phyloP scores from a whole-genome alignment of 179 eudicot species.

The Actinidia chinensis region DNA sequence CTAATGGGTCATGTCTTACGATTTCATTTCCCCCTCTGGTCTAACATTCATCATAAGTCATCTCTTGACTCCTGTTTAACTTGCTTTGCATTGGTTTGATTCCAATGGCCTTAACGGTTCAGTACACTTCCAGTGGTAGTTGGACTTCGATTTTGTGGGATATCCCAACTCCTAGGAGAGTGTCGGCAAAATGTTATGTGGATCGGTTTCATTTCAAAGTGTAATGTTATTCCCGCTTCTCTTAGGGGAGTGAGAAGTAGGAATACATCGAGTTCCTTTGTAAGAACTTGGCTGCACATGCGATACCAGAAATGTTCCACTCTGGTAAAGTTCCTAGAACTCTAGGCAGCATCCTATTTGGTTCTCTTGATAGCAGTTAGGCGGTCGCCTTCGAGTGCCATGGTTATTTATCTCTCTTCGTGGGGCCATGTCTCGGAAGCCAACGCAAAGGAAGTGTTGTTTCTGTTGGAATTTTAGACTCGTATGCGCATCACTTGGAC shows the following conservation, averaged over 20 bases:
- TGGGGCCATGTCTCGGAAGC: not conserved
- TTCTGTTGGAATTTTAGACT: not conserved
- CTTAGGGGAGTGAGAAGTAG: not conserved
- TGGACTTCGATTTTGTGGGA: not conserved
- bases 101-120: not conserved
- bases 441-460: not conserved
- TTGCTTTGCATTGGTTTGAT: not conserved
- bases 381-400: not conserved
- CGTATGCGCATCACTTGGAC: constrained; percentile 94
- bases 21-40: not conserved
- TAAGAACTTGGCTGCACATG: too few relatives aligned
- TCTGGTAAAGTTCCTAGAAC: too few relatives aligned
- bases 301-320: not conserved
- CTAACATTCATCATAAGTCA: not conserved
- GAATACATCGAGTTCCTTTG: too few relatives aligned
- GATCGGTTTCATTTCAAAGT: not conserved
- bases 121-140: not conserved
- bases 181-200: not conserved
- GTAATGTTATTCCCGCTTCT: not conserved
- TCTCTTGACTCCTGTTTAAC: not conserved
- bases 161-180: not conserved
- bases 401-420: not conserved
- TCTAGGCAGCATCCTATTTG: not conserved
- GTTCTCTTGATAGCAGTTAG: too few relatives aligned
- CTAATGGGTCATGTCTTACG: not conserved